Conservation (phyloP, 2,329 filamentous ascomycete species). For the Fusarium sp. region DNA sequence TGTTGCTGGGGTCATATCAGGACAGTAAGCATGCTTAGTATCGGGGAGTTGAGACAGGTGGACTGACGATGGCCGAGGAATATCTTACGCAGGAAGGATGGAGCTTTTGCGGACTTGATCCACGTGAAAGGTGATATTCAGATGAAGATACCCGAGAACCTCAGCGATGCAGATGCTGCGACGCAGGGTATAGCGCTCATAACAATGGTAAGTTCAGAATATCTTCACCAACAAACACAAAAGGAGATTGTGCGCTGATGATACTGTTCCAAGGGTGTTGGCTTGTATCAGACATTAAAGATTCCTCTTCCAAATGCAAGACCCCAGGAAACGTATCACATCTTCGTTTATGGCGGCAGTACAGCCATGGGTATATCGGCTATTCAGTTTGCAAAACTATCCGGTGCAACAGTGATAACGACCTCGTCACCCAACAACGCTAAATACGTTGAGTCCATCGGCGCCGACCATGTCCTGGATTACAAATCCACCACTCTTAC, state of each 20-base stretch:
- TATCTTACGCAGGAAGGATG: constrained; percentile 38
- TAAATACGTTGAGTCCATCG: constrained; percentile 51
- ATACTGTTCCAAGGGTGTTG: constrained; percentile 51
- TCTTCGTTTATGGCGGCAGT: constrained; percentile 60
- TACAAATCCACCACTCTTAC: constrained; percentile 50
- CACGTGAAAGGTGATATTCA: constrained; percentile 54
- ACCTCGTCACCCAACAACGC: constrained; percentile 53
- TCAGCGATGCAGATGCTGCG: constrained; percentile 58
- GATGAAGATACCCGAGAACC: constrained; percentile 56
- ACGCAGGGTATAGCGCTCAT: constrained; percentile 56
- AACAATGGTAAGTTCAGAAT: constrained; percentile 42
- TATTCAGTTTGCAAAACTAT: constrained; percentile 55
- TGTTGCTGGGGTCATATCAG: constrained; percentile 44
- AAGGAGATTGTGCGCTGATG: background rate
- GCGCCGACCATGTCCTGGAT: constrained; percentile 59
- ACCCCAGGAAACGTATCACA: constrained; percentile 49
- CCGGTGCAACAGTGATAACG: constrained; percentile 51
- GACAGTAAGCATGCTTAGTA: background rate
- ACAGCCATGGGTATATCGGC: constrained; percentile 66
- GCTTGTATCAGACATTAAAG: constrained; percentile 58
- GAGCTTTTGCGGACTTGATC: constrained; percentile 56
- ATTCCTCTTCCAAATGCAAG: constrained; percentile 59
- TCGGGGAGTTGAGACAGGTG: background rate
- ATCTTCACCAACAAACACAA: background rate
- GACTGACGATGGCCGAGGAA: background rate